These are phyloP conservation scores for Xylariaceae sp. DNA, from an alignment of 2,329 filamentous ascomycete species.

Conservation along the genomic window DNA sequence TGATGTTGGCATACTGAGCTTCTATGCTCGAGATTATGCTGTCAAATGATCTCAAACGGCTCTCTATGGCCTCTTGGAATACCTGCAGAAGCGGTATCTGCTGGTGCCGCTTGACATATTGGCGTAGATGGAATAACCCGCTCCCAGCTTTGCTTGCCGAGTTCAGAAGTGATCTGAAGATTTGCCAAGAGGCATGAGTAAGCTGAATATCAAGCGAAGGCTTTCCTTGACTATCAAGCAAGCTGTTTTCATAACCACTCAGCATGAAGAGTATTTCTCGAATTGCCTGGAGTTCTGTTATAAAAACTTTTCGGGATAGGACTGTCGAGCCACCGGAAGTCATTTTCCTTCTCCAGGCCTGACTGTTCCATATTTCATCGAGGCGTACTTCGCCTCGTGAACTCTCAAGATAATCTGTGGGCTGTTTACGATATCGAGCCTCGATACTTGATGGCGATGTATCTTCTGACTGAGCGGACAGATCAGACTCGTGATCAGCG, in stretches of 20 bases:
- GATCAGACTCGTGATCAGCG: slow-evolving; percentile 46
- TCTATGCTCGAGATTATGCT: slow-evolving; percentile 64
- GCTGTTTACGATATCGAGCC: slow-evolving; percentile 36
- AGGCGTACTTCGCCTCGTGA: slow-evolving; percentile 44
- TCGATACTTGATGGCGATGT: slow-evolving; percentile 46
- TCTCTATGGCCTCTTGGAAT: slow-evolving; percentile 68
- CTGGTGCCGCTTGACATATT: slow-evolving; percentile 51
- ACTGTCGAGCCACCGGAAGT: slow-evolving; percentile 40
- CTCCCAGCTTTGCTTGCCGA: slow-evolving; percentile 55
- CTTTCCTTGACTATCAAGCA: slow-evolving; percentile 62
- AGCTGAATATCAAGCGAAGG: slow-evolving; percentile 53
- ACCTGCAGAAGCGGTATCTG: slow-evolving; percentile 69
- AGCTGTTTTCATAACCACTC: slow-evolving; percentile 73
- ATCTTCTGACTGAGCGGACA: slow-evolving; percentile 42
- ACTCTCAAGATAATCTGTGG: slow-evolving; percentile 45
- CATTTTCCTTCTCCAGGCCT: slow-evolving; percentile 51
- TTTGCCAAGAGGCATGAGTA: slow-evolving; percentile 54
- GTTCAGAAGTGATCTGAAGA: slow-evolving; percentile 54
- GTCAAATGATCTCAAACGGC: slow-evolving; percentile 65
- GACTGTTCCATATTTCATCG: slow-evolving; percentile 48
- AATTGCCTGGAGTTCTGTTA: slow-evolving; percentile 75
- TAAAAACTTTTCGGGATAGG: slow-evolving; percentile 47
- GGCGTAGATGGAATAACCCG: slow-evolving; percentile 52
- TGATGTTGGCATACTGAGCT: slow-evolving; percentile 60
- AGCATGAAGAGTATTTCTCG: slow-evolving; percentile 88